Percentiles rank a stretch among this genome's conserved stretches.
These are phyloP conservation scores for Apiotrichum siamense DNA, from an alignment of 1,284 basidiomycete genomes.

Conservation along the genomic window DNA sequence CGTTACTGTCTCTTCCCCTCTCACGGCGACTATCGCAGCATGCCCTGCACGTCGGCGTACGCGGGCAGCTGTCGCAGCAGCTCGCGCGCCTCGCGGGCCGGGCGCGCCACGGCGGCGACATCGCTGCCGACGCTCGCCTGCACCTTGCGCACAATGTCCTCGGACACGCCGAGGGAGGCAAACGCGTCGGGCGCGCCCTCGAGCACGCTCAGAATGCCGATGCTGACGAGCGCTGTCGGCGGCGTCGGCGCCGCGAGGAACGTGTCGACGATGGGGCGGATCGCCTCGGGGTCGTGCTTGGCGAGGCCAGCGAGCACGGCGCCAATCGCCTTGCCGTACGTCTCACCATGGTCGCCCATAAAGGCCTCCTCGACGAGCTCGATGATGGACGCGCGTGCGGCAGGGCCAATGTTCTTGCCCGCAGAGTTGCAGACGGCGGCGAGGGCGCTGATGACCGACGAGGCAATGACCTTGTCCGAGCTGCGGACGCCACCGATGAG, in stretches of 20 bases:
- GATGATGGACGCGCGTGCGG: slow-evolving; percentile 63
- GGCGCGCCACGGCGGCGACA: slow-evolving; percentile 67
- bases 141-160: slow-evolving; percentile 66
- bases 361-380: slow-evolving; percentile 77
- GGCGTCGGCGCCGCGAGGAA: slow-evolving; percentile 37
- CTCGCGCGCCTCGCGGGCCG: slow-evolving; percentile 78
- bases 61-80: slow-evolving; percentile 52
- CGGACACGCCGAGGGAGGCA: slow-evolving; percentile 58
- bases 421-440: slow-evolving; percentile 70
- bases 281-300: slow-evolving; percentile 56
- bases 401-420: slow-evolving; percentile 67
- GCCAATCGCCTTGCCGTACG: slow-evolving; percentile 65
- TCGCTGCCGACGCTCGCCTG: slow-evolving; percentile 65
- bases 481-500: slow-evolving; percentile 53
- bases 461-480: slow-evolving; percentile 67
- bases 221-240: slow-evolving; percentile 51
- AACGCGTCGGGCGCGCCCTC: slow-evolving; percentile 57
- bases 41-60: slow-evolving; percentile 36
- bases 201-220: slow-evolving; percentile 62
- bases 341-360: slow-evolving; percentile 53
- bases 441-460: slow-evolving; percentile 69
- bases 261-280: slow-evolving; percentile 60
- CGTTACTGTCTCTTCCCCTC: too few relatives aligned
- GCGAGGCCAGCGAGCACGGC: slow-evolving; percentile 63
- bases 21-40: slow-evolving; percentile 27